Percentiles rank a stretch among this genome's conserved stretches.
These are phyloP conservation scores for Phyllosticta citrichinensis DNA, from an alignment of 2,329 filamentous ascomycete genomes.

Conservation along the genomic window DNA sequence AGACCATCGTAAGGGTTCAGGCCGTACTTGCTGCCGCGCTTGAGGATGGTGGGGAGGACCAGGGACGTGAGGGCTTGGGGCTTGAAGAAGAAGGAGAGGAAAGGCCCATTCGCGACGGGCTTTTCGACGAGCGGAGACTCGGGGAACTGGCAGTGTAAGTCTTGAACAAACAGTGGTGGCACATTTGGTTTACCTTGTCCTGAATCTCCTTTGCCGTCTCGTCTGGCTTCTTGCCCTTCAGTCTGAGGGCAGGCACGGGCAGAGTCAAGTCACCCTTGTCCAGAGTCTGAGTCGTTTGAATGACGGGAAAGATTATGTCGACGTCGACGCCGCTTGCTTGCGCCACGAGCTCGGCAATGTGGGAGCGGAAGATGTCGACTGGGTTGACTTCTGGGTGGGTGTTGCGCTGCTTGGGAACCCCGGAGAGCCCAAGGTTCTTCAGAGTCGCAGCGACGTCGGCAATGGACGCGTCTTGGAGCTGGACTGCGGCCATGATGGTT, in stretches of 20 bases:
- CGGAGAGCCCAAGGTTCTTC: constrained; percentile 26
- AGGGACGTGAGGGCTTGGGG: constrained; percentile 53
- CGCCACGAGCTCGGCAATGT: constrained; percentile 60
- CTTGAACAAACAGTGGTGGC: background rate
- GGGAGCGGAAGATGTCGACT: constrained; percentile 68
- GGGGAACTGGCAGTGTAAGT: constrained; percentile 48
- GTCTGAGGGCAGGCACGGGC: constrained; percentile 66
- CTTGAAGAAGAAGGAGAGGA: constrained; percentile 74
- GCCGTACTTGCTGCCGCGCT: constrained; percentile 52
- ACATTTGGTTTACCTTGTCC: constrained; percentile 27
- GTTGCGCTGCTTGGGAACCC: constrained; percentile 30
- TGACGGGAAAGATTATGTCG: constrained; percentile 60
- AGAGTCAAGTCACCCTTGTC: constrained; percentile 78
- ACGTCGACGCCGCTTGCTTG: constrained; percentile 61
- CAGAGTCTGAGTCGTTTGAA: constrained; percentile 69
- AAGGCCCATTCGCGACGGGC: constrained; percentile 56
- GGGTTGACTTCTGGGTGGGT: constrained; percentile 59
- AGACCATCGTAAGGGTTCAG: constrained; percentile 50
- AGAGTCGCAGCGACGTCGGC: constrained; percentile 29
- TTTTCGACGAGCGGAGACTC: constrained; percentile 64
- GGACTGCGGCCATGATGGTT: constrained; percentile 5
- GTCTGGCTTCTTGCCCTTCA: constrained; percentile 55
- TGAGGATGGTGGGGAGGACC: constrained; percentile 60
- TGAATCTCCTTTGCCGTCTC: constrained; percentile 47
- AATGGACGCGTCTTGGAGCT: constrained; percentile 13